A percentile compares a stretch with the other conserved stretches of the same genome.
phyloP scores from a whole-genome alignment of 257 asterid genomes.

The Orobanche coerulescens region DNA sequence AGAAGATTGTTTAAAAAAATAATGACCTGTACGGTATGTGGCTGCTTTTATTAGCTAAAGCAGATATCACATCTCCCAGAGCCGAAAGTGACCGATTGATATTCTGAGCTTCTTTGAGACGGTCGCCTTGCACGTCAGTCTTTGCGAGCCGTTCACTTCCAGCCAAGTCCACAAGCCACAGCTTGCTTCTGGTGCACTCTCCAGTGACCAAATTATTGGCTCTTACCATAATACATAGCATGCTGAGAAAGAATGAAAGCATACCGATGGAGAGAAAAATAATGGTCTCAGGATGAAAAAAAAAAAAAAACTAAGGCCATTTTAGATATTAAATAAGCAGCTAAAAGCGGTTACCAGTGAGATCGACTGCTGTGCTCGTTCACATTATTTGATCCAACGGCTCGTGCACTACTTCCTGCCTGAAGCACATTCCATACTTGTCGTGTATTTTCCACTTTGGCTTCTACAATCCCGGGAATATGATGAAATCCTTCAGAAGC shows the following conservation, averaged over 20 bases:
- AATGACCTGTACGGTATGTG: conserved; percentile 87
- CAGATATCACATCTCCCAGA: conserved; percentile 90
- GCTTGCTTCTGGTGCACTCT: conserved; percentile 90
- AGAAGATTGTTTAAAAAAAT: background rate
- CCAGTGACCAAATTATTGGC: conserved; percentile 65
- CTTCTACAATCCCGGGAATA: conserved; percentile 88
- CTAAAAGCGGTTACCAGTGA: conserved; percentile 58
- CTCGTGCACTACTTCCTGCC: conserved; percentile 88
- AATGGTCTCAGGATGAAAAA: background rate
- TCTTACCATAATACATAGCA: conserved; percentile 83
- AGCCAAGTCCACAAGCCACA: conserved; percentile 99
- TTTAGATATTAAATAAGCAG: background rate
- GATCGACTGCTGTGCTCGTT: conserved; percentile 99
- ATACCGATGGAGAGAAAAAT: background rate
- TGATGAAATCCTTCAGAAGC: conserved; percentile 90
- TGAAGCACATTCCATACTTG: conserved; percentile 92
- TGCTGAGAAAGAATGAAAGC: conserved; percentile 37
- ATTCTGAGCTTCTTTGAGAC: conserved; percentile 98
- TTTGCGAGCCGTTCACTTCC: conserved; percentile 98
- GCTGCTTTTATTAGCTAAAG: conserved; percentile 93
- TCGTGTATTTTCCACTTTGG: conserved; percentile 61
- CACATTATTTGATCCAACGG: conserved; percentile 92
- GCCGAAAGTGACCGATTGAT: conserved; percentile 98
- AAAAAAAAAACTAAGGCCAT: background rate
- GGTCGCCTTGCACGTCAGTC: conserved; percentile 94